Evolutionary conservation across 2,329 filamentous ascomycete genomes (phyloP), one percentile per base, ranked within the genome.

Genomic region (Phialemoniopsis sp.): DNA sequence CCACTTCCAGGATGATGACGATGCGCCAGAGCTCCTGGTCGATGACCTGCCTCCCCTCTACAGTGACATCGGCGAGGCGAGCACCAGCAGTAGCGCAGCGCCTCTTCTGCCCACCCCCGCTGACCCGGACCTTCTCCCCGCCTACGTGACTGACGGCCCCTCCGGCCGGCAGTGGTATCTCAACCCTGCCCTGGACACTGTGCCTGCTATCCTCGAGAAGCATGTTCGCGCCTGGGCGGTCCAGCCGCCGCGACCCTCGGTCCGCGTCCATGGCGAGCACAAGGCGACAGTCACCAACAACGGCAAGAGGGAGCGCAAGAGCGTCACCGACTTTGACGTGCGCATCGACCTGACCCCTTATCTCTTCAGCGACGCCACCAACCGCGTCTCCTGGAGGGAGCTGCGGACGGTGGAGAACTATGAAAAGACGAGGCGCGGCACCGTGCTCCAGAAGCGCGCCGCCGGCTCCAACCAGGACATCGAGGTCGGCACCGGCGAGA

Each of bases 341-440:
- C 60, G 60, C 15, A 58, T 83, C 43, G 78, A 82, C 40, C 60
- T 85, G 46, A 80, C 77, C 2, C 69, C 76, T 5, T 72, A 78
- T 30, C 66, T 84, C 13, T 75, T 71, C 50, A 56, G 66, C 5
- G 64, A 76, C 43, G 63, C 67, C 14, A 50, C 54, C 32, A 56
- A 54, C 16, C 59, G 55, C 26, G 44, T 43, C 30, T 65, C 69
- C 6, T 73, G 66, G 71, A 50, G 58, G 10, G 46, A 60, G 18
- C 46, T 81, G n/a, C 59, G 62, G 9, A 73, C 75, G 0, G 76
- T 76, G 0, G 67, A 76, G 36, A 77, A 82, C 51, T 63, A 68
- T 38, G 76, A 83, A 48, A 76, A 78, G 46, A 74, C 75, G 9
- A 71, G 75, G 39, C 80, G 85, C n/a, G 85, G 85, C 15, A 80